phyloP scores from a whole-genome alignment of 768 basidiomycete genomes.

The Galerina marginata region DNA sequence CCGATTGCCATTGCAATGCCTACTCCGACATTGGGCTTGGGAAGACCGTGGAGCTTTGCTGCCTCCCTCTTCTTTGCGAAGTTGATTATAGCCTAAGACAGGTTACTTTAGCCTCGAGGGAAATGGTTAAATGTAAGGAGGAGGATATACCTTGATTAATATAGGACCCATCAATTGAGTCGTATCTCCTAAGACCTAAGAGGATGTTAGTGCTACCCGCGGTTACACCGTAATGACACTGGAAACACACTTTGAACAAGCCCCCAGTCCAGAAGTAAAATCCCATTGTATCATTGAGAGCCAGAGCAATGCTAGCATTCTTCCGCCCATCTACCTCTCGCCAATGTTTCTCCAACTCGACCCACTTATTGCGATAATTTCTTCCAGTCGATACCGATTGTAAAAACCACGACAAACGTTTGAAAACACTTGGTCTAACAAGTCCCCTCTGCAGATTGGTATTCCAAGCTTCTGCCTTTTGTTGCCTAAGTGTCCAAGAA shows the following conservation, averaged over 20 bases:
- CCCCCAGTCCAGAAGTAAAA: constrained; percentile 68
- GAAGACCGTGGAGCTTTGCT: constrained; percentile 40
- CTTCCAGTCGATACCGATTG: constrained; percentile 29
- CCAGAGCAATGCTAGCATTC: constrained; percentile 59
- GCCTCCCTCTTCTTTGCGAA: constrained; percentile 56
- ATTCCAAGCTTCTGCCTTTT: constrained; percentile 63
- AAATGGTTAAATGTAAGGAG: not conserved
- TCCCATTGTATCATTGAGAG: constrained; percentile 65
- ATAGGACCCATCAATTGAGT: constrained; percentile 67
- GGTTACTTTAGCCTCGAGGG: not conserved
- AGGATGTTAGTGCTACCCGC: constrained; percentile 8
- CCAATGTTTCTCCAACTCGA: constrained; percentile 48
- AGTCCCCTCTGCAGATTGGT: constrained; percentile 48
- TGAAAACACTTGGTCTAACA: constrained; percentile 44
- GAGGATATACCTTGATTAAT: constrained; percentile 52
- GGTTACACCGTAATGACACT: not conserved
- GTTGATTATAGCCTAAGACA: constrained; percentile 58
- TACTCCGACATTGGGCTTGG: constrained; percentile 48
- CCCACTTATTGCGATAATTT: constrained; percentile 30
- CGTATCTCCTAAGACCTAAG: constrained; percentile 64
- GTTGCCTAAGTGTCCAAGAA: constrained; percentile 55
- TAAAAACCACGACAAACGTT: constrained; percentile 49
- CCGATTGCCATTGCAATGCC: constrained; percentile 67
- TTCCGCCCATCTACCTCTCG: constrained; percentile 48
- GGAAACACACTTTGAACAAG: constrained; percentile 53